Percentiles rank a stretch among this genome's conserved stretches.
Conservation (phyloP, 768 basidiomycete species). For the Calvatia gigantea region DNA sequence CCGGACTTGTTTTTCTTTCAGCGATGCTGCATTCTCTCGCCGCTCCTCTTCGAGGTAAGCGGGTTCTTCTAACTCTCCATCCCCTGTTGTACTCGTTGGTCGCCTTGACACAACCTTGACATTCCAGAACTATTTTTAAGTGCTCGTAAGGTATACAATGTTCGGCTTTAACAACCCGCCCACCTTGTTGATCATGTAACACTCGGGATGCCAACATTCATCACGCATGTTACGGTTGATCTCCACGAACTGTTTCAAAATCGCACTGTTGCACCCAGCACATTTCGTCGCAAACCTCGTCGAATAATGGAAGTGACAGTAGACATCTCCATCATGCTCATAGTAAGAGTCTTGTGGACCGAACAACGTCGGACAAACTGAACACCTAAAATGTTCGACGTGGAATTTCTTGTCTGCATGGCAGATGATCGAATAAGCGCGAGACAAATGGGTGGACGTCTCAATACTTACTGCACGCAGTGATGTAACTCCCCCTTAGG, state of each 20-base stretch:
- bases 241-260: conserved; percentile 98
- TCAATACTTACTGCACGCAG: conserved; percentile 80
- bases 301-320: conserved; percentile 99
- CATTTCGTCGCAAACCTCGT: conserved; percentile 98
- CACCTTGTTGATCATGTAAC: conserved; percentile 99
- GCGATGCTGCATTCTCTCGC: conserved; percentile 67
- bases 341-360: conserved; percentile 99
- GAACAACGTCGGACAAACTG: conserved; percentile 92
- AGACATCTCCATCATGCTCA: conserved; percentile 97
- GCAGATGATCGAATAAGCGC: background rate
- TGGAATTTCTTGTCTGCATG: conserved; percentile 94
- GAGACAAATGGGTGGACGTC: background rate
- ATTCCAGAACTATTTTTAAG: conserved; percentile 84
- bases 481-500: conserved; percentile 95
- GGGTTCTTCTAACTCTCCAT: conserved; percentile 48
- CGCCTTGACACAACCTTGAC: conserved; percentile 84
- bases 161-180: conserved; percentile 17
- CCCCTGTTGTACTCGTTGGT: conserved; percentile 57
- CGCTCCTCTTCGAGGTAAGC: conserved; percentile 76
- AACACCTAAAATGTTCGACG: conserved; percentile 99
- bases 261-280: conserved; percentile 95
- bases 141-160: background rate
- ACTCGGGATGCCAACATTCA: conserved; percentile 99
- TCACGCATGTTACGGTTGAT: conserved; percentile 98
- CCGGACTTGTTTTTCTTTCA: conserved; percentile 86